Percentiles rank a stretch among this genome's conserved stretches.
Conservation (phyloP, 208 protist species). For the Leishmania lainsoni region DNA sequence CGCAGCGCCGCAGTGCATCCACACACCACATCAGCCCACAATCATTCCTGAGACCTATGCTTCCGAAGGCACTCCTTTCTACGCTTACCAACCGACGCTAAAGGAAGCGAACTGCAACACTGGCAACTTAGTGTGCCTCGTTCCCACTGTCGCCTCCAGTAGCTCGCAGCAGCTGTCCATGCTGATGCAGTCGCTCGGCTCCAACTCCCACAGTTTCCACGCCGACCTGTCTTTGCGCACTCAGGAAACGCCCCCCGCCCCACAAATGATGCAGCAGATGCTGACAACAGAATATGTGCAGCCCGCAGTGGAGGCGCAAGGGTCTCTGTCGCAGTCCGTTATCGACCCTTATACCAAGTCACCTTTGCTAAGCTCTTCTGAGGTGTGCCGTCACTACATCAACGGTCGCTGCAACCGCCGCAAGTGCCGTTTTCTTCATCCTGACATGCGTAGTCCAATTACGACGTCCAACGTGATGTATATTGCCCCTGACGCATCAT, state of each 20-base stretch:
- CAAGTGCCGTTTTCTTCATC: constrained; percentile 70
- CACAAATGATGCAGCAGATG: constrained; percentile 13
- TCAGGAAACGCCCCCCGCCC: constrained; percentile 2
- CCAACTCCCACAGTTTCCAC: constrained; percentile 2
- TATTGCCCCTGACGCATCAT: not conserved
- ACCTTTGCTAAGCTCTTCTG: constrained; percentile 4
- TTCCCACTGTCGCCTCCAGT: not conserved
- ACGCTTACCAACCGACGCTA: constrained; percentile 7
- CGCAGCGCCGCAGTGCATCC: not conserved
- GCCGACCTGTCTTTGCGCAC: not conserved
- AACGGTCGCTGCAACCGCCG: constrained; percentile 68
- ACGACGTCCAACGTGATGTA: not conserved
- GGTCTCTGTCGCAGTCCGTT: not conserved
- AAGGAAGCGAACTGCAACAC: constrained; percentile 3
- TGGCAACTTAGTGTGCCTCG: not conserved
- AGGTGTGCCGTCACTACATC: constrained; percentile 60
- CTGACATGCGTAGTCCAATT: constrained; percentile 11
- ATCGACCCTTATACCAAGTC: constrained; percentile 15
- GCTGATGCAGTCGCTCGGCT: constrained; percentile 18
- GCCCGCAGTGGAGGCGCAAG: not conserved
- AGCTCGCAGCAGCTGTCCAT: constrained; percentile 11
- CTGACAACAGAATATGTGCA: not conserved
- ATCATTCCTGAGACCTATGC: not conserved
- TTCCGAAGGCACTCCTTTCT: constrained; percentile 5
- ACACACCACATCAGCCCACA: constrained; percentile 4